Percentiles rank a stretch among this genome's conserved stretches.
These are phyloP conservation scores for Cordia subcordata DNA, from an alignment of 257 asterid species.

Conservation along the genomic window DNA sequence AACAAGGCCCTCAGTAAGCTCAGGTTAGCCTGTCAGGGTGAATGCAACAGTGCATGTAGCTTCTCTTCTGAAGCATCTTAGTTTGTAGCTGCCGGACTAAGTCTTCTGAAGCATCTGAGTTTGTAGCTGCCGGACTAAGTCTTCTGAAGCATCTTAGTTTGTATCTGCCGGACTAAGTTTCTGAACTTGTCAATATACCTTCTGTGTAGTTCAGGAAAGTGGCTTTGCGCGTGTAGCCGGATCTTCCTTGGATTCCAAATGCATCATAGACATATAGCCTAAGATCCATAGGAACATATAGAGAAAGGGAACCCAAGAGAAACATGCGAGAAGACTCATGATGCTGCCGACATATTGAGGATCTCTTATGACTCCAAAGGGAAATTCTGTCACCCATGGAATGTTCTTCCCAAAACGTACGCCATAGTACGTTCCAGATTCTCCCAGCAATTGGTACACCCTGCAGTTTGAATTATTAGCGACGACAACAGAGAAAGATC, in stretches of 20 bases:
- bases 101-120: too few species aligned
- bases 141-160: too few species aligned
- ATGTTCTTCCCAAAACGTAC: constrained; percentile 81
- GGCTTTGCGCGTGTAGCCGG: constrained; percentile 71
- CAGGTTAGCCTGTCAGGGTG: too few species aligned
- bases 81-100: too few species aligned
- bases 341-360: constrained; percentile 94
- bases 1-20: too few species aligned
- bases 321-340: constrained; percentile 71
- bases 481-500: too few species aligned
- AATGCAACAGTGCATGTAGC: too few species aligned
- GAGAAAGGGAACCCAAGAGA: constrained; percentile 58
- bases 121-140: too few species aligned
- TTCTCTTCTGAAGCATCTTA: too few species aligned
- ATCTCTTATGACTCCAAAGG: constrained; percentile 80
- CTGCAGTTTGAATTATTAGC: constrained; percentile 32
- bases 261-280: constrained; percentile 69
- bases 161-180: too few species aligned
- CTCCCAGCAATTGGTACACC: constrained; percentile 93
- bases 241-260: constrained; percentile 72
- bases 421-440: constrained; percentile 86
- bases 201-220: constrained; percentile 27
- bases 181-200: constrained; percentile 1
- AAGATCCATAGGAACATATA: constrained; percentile 62
- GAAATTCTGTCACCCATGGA: constrained; percentile 83